Conservation (phyloP, 306 rosid genomes). For the Cucumis cinereus region DNA sequence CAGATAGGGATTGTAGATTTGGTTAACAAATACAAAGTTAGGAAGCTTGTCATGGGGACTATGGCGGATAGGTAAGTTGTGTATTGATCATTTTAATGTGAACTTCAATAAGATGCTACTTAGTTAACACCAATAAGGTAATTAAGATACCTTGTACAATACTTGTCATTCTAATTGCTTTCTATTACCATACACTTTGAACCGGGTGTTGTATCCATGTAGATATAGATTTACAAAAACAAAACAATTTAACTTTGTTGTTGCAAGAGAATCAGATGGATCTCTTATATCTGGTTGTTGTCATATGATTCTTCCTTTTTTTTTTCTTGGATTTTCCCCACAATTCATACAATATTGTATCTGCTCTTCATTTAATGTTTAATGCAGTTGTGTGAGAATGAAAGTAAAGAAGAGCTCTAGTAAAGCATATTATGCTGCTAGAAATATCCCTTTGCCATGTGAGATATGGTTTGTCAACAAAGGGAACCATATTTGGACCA, state of each 20-base stretch:
- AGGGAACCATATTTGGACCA: constrained; percentile 70
- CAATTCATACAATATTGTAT: neutral
- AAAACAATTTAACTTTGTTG: neutral
- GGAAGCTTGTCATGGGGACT: constrained; percentile 77
- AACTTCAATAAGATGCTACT: neutral
- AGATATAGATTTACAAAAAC: neutral
- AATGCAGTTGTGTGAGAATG: constrained; percentile 57
- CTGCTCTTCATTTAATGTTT: constrained; percentile 6
- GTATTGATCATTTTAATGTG: neutral
- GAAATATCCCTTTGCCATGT: constrained; percentile 54
- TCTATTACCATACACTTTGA: neutral
- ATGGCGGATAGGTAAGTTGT: constrained; percentile 51
- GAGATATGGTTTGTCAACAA: constrained; percentile 78
- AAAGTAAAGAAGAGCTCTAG: constrained; percentile 61
- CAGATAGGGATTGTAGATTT: constrained; percentile 68
- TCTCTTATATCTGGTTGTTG: neutral
- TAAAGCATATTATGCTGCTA: constrained; percentile 65
- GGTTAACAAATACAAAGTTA: constrained; percentile 36
- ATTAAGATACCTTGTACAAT: neutral
- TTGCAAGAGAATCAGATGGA: neutral
- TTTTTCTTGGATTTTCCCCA: neutral
- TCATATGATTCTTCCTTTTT: neutral
- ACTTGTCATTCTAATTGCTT: neutral
- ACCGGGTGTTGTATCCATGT: neutral
- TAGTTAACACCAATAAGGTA: neutral